Evolutionary conservation across 2,329 filamentous ascomycete genomes (phyloP).

Genomic region (Aspergillus pseudotamarii): DNA sequence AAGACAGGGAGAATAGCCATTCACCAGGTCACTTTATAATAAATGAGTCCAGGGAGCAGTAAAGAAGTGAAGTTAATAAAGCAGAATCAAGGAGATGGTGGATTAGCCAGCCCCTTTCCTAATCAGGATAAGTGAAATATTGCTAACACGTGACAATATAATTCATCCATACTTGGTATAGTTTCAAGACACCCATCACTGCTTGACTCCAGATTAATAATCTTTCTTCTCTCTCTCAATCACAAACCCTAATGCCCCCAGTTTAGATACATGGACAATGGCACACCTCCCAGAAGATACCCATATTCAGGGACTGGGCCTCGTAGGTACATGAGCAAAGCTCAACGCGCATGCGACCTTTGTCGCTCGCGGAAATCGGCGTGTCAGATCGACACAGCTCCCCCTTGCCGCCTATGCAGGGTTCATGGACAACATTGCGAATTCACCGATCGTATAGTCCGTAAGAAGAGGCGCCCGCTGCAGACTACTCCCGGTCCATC

Average conservation of each 20-base stretch:
- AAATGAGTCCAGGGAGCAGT: not conserved
- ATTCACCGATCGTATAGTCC: constrained; percentile 5
- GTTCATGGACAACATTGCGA: constrained; percentile 5
- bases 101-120: not conserved
- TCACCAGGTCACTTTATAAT: not conserved
- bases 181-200: not conserved
- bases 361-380: constrained; percentile 11
- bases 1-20: too few species aligned
- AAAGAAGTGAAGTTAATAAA: not conserved
- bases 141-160: not conserved
- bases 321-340: constrained; percentile 13
- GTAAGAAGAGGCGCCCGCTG: not conserved
- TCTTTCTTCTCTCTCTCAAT: not conserved
- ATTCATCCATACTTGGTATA: not conserved
- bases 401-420: constrained; percentile 7
- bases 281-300: not conserved
- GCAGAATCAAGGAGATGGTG: not conserved
- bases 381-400: constrained; percentile 8
- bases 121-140: not conserved
- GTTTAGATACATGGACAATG: not conserved
- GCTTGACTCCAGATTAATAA: not conserved
- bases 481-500: not conserved
- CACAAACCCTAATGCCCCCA: not conserved
- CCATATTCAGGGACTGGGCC: not conserved
- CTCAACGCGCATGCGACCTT: constrained; percentile 10